Conservation (phyloP, 1,284 basidiomycete species). For the Ceratobasidium sp. region DNA sequence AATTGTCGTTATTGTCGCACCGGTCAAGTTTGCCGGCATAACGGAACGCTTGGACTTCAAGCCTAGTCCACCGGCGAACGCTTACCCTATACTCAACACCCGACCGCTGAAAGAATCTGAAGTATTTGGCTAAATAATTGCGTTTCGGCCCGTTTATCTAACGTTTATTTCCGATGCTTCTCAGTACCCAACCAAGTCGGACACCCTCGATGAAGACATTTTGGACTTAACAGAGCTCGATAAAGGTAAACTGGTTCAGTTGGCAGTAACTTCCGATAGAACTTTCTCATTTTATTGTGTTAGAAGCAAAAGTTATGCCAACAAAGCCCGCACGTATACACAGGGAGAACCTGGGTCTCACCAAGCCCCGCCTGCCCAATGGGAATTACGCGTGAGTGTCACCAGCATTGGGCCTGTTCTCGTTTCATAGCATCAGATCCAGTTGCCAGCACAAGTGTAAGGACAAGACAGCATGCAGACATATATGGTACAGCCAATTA, state of each 20-base stretch:
- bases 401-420: too few relatives aligned
- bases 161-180: not conserved
- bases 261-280: not conserved
- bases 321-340: not conserved
- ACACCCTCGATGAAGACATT: not conserved
- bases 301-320: conserved; percentile 5
- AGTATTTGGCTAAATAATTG: conserved; percentile 52
- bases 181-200: not conserved
- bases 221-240: conserved; percentile 8
- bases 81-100: conserved; percentile 71
- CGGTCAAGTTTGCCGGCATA: conserved; percentile 72
- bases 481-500: conserved; percentile 64
- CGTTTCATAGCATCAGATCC: not conserved
- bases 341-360: not conserved
- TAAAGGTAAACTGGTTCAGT: not conserved
- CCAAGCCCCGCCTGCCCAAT: conserved; percentile 52
- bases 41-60: conserved; percentile 61
- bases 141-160: not conserved
- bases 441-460: conserved; percentile 84
- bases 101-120: conserved; percentile 64
- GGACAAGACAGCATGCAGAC: conserved; percentile 73
- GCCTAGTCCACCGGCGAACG: conserved; percentile 60
- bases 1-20: conserved; percentile 66
- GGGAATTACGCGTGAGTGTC: conserved; percentile 63
- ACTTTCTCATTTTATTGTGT: conserved; percentile 43